Evolutionary conservation across 2,329 filamentous ascomycete genomes (phyloP).

Genomic region (Colletotrichum sp.): DNA sequence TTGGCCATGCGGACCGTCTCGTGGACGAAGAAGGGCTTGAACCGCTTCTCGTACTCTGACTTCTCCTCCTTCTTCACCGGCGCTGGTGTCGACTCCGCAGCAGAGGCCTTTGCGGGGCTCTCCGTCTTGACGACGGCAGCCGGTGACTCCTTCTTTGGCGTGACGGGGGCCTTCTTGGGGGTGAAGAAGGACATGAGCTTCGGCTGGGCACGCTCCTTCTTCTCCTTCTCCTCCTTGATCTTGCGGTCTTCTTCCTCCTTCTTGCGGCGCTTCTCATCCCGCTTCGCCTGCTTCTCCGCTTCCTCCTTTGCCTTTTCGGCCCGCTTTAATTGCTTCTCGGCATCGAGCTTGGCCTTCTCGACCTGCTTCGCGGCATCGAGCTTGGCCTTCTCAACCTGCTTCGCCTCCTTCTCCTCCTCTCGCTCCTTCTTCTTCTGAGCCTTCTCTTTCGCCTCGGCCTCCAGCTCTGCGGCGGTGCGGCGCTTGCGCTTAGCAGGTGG

Average conservation of each 20-base stretch:
- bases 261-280: constrained; percentile 51
- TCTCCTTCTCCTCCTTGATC: constrained; percentile 49
- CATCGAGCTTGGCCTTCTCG: constrained; percentile 30
- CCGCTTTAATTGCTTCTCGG: constrained; percentile 41
- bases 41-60: constrained; percentile 71
- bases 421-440: constrained; percentile 28
- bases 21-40: constrained; percentile 83
- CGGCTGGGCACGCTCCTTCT: constrained; percentile 53
- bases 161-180: constrained; percentile 41
- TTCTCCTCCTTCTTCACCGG: constrained; percentile 26
- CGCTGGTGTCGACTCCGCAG: constrained; percentile 11
- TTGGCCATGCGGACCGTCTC: constrained; percentile 75
- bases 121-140: not conserved
- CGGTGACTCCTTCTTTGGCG: constrained; percentile 41
- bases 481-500: constrained; percentile 47
- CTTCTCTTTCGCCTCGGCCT: constrained; percentile 35
- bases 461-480: constrained; percentile 45
- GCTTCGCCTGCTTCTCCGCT: constrained; percentile 38
- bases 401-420: constrained; percentile 34
- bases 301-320: constrained; percentile 29
- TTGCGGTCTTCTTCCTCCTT: constrained; percentile 53
- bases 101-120: not conserved
- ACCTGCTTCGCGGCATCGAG: constrained; percentile 40
- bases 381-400: constrained; percentile 37
- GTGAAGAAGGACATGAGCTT: constrained; percentile 52